Evolutionary conservation across 805 yeast genomes (phyloP).

Genomic region (Dipodascus albidus): DNA sequence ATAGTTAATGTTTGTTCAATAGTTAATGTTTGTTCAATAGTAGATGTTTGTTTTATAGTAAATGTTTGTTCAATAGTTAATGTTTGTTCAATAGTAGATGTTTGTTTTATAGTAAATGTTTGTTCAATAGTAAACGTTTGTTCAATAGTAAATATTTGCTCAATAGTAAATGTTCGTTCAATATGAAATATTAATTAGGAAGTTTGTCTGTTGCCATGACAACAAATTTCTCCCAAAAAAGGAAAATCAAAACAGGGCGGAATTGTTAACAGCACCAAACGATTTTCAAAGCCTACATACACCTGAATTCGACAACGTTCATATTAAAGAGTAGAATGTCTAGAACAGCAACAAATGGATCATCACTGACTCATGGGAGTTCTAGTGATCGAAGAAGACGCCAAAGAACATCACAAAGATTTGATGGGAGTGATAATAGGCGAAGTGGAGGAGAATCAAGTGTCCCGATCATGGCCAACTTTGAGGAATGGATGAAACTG

Average conservation of each 20-base stretch:
- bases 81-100: no score
- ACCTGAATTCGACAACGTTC: background rate
- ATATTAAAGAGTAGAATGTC: no score
- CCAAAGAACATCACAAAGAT: background rate
- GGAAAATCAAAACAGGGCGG: background rate
- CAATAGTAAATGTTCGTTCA: no score
- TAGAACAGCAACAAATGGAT: background rate
- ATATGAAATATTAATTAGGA: no score
- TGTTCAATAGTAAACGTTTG: no score
- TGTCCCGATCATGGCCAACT: slow-evolving; percentile 29
- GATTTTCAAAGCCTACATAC: background rate
- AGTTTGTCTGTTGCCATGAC: background rate
- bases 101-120: no score
- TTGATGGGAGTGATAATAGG: background rate
- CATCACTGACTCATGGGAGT: background rate
- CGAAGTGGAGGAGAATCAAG: background rate
- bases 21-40: no score
- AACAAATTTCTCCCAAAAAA: background rate
- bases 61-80: no score
- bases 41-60: no score
- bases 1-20: no score
- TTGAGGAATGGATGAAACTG: slow-evolving; percentile 73
- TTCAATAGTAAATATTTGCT: no score
- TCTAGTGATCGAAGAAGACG: background rate
- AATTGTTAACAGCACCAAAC: no score